Evolutionary conservation across 2,329 filamentous ascomycete genomes (phyloP).

Genomic region (Diaporthe vexans): DNA sequence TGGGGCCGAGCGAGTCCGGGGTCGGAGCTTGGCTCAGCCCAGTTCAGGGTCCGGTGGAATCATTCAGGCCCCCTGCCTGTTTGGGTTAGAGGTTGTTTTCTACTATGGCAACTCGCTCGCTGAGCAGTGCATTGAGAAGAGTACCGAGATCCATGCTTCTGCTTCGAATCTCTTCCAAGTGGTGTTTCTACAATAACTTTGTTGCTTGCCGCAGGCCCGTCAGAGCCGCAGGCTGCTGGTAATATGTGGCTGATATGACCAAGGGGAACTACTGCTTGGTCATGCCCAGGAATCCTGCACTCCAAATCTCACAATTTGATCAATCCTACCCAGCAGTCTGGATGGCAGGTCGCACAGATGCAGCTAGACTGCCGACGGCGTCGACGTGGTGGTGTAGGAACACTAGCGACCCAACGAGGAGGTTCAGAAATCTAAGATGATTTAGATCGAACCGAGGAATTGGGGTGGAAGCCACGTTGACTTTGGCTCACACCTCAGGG

Average conservation of each 20-base stretch:
- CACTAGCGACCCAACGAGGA: not conserved
- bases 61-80: constrained; percentile 3
- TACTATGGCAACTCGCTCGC: no score
- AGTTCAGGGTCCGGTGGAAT: constrained; percentile 22
- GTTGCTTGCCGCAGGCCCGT: not conserved
- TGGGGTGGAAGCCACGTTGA: not conserved
- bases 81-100: not conserved
- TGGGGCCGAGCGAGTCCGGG: constrained; percentile 38
- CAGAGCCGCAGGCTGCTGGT: no score
- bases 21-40: constrained; percentile 37
- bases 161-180: not conserved
- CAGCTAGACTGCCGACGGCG: constrained; percentile 1
- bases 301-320: not conserved
- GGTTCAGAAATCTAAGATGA: not conserved
- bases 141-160: not conserved
- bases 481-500: not conserved
- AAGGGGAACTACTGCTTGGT: not conserved
- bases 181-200: not conserved
- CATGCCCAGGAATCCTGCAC: not conserved
- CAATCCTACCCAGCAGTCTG: constrained; percentile 4
- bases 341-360: constrained; percentile 15
- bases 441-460: not conserved
- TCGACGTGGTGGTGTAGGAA: not conserved
- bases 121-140: no score
- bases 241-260: not conserved